Percentiles rank a stretch among this genome's conserved stretches.
These are phyloP conservation scores for Bondarzewia mesenterica DNA, from an alignment of 1,284 basidiomycete genomes.

Conservation along the genomic window DNA sequence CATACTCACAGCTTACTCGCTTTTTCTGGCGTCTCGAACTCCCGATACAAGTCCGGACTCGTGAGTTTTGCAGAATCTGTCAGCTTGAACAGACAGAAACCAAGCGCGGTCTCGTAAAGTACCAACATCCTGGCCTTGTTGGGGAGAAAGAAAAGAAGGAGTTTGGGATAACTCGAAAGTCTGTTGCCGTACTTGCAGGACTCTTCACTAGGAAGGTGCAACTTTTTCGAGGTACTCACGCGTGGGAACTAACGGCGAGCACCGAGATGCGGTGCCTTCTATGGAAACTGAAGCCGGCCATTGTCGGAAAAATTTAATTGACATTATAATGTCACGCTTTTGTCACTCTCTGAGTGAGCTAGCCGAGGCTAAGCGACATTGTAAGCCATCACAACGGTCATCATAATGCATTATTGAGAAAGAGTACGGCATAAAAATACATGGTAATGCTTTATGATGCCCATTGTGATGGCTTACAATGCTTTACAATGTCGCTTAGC, in stretches of 20 bases:
- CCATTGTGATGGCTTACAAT: no score
- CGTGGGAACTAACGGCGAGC: background rate
- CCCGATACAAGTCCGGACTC: slow-evolving; percentile 81
- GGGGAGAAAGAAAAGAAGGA: slow-evolving; percentile 10
- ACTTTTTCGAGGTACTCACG: background rate
- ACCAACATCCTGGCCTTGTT: slow-evolving; percentile 57
- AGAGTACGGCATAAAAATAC: no score
- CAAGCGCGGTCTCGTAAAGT: slow-evolving; percentile 79
- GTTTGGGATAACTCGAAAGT: background rate
- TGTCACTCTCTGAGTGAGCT: no score
- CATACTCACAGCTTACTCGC: slow-evolving; percentile 81
- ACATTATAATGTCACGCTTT: no score
- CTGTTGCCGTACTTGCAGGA: background rate
- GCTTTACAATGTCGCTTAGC: no score
- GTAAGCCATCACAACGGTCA: no score
- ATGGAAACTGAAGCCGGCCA: background rate
- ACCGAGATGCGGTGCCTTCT: background rate
- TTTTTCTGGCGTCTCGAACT: slow-evolving; percentile 87
- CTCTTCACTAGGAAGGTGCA: background rate
- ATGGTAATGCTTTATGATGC: no score
- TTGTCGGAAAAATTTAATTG: no score
- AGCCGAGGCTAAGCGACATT: no score
- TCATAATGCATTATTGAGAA: no score
- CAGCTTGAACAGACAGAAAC: slow-evolving; percentile 98
- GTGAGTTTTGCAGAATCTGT: slow-evolving; percentile 86